Percentiles rank a stretch among this genome's conserved stretches.
Conservation (phyloP, 306 rosid species). For the Carpinus fangiana region DNA sequence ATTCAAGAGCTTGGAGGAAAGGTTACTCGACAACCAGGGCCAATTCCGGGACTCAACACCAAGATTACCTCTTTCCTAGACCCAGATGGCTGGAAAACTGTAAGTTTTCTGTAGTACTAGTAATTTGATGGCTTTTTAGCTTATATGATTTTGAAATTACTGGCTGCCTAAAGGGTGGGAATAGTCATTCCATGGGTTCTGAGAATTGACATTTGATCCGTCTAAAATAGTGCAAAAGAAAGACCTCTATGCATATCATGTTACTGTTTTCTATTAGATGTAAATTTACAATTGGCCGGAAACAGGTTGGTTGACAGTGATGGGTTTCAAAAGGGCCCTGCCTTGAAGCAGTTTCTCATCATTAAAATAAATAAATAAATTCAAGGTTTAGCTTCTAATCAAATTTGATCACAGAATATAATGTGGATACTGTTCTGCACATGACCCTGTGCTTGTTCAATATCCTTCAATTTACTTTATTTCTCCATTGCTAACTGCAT, state of each 20-base stretch:
- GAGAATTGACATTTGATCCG: background rate
- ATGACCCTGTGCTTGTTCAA: background rate
- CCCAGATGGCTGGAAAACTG: slow-evolving; percentile 99
- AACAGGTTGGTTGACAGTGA: background rate
- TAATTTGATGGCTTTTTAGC: background rate
- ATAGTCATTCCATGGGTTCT: background rate
- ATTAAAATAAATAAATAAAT: no score
- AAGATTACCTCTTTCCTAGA: slow-evolving; percentile 83
- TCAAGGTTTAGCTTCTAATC: no score
- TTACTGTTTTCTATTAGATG: background rate
- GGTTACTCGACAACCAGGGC: slow-evolving; percentile 87
- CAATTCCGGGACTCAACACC: slow-evolving; percentile 85
- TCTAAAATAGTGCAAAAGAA: background rate
- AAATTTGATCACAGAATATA: no score
- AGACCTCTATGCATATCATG: background rate
- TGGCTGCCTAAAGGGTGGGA: background rate
- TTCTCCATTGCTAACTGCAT: background rate
- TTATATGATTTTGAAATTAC: background rate
- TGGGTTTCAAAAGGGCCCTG: no score
- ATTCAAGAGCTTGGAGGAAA: slow-evolving; percentile 93
- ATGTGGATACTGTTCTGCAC: background rate
- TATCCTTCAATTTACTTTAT: background rate
- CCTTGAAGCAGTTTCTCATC: no score
- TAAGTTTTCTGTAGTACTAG: slow-evolving; percentile 38
- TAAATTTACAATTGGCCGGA: background rate